Evolutionary conservation across 257 asterid species (phyloP).

Genomic region (Apocynum venetum): DNA sequence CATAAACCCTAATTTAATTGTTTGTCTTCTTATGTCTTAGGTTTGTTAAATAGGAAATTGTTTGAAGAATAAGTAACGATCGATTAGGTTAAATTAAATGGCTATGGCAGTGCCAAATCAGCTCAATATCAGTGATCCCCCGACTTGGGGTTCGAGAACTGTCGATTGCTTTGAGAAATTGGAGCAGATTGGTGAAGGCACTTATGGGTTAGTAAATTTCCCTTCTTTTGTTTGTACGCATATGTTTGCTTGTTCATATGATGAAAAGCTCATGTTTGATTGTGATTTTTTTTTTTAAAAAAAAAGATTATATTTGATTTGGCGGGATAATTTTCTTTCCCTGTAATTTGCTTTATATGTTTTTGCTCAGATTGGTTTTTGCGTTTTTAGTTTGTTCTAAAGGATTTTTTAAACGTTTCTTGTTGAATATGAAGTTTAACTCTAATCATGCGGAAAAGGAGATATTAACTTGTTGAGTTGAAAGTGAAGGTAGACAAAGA

Average conservation of each 20-base stretch:
- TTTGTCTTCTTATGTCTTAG: neutral
- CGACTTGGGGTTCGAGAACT: constrained; percentile 81
- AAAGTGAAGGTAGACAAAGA: neutral
- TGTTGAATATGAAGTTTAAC: neutral
- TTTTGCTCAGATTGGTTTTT: neutral
- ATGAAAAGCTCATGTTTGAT: neutral
- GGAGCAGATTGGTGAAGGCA: constrained; percentile 96
- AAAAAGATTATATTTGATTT: neutral
- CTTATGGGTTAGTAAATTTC: constrained; percentile 61
- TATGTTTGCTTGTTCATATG: neutral
- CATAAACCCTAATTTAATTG: constrained; percentile 2
- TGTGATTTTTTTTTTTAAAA: no score
- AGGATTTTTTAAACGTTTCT: neutral
- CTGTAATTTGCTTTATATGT: neutral
- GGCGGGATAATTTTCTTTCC: neutral
- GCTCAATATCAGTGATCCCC: constrained; percentile 57
- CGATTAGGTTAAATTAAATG: constrained; percentile 28
- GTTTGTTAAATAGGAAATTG: neutral
- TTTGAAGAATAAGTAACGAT: neutral
- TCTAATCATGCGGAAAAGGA: neutral
- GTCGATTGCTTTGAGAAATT: constrained; percentile 89
- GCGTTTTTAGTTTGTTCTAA: neutral
- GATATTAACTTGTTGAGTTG: neutral
- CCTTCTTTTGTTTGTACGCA: neutral
- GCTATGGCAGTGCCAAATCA: constrained; percentile 76